Percentiles rank a stretch among this genome's conserved stretches.
Conservation (phyloP, 352 stramenopile genomes). For the Pythium coloratum region DNA sequence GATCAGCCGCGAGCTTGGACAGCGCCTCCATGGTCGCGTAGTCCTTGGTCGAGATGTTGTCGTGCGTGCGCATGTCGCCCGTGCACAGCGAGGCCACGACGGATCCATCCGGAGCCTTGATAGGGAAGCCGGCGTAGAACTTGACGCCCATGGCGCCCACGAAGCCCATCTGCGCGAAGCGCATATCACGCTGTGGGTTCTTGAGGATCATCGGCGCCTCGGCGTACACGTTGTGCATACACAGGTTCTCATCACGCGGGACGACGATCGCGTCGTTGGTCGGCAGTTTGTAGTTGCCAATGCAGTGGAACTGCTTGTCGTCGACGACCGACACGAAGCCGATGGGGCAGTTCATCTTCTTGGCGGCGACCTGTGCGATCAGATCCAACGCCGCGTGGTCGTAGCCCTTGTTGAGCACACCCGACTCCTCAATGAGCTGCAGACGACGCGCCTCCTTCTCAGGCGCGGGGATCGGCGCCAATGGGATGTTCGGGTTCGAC, state of each 20-base stretch:
- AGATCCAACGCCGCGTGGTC: conserved; percentile 52
- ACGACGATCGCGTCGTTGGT: conserved; percentile 31
- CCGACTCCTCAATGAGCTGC: conserved; percentile 43
- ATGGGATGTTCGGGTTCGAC: conserved; percentile 38
- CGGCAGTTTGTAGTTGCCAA: conserved; percentile 47
- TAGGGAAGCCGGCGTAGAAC: conserved; percentile 68
- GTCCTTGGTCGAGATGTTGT: conserved; percentile 67
- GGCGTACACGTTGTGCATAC: conserved; percentile 54
- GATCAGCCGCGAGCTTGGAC: conserved; percentile 47
- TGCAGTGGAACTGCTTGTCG: conserved; percentile 45
- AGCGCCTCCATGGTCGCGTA: conserved; percentile 76
- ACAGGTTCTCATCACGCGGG: conserved; percentile 56
- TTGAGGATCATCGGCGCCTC: conserved; percentile 66
- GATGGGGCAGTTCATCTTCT: conserved; percentile 53
- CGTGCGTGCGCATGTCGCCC: conserved; percentile 41
- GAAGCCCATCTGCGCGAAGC: conserved; percentile 51
- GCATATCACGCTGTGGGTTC: conserved; percentile 63
- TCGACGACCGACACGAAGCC: conserved; percentile 65
- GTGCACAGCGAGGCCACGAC: conserved; percentile 51
- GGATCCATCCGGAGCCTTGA: conserved; percentile 43
- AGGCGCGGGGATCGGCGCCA: conserved; percentile 39
- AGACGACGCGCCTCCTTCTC: conserved; percentile 49
- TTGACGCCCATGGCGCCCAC: conserved; percentile 50
- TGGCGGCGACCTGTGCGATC: conserved; percentile 52
- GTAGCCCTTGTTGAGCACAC: conserved; percentile 41